Evolutionary conservation across 352 stramenopile genomes (phyloP).

Genomic region (Phytophthora uliginosa): DNA sequence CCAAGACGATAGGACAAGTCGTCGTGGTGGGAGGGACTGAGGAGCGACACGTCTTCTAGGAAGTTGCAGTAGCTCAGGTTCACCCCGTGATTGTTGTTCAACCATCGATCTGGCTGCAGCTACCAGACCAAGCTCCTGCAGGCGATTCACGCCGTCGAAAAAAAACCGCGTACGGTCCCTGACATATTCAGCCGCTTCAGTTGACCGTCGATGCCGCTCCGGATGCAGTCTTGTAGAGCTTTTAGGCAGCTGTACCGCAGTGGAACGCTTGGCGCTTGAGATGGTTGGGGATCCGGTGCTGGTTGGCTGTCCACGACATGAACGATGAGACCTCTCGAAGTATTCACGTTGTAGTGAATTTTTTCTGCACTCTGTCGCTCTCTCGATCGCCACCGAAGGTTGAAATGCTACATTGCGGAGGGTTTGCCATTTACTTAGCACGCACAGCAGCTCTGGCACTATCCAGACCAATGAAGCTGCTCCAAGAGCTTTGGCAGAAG

Average conservation of each 20-base stretch:
- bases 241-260: constrained; percentile 47
- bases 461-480: constrained; percentile 48
- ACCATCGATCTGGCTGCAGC: constrained; percentile 60
- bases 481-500: too few species aligned
- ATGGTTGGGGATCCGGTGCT: constrained; percentile 32
- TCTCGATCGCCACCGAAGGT: constrained; percentile 39
- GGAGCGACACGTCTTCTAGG: constrained; percentile 58
- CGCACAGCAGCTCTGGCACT: constrained; percentile 41
- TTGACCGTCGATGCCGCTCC: constrained; percentile 1
- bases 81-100: constrained; percentile 54
- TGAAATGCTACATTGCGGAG: constrained; percentile 70
- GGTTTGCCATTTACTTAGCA: constrained; percentile 64
- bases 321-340: constrained; percentile 28
- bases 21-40: constrained; percentile 48
- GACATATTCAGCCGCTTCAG: constrained; percentile 62
- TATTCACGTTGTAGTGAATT: constrained; percentile 58
- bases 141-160: constrained; percentile 59
- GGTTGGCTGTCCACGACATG: constrained; percentile 30
- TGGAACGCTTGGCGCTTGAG: constrained; percentile 15
- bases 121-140: constrained; percentile 65
- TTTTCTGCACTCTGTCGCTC: constrained; percentile 20
- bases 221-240: constrained; percentile 43
- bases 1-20: constrained; percentile 70
- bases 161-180: constrained; percentile 51
- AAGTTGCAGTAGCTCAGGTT: constrained; percentile 79